Conservation (phyloP, 306 rosid species). For the Sicyos baderoa region DNA sequence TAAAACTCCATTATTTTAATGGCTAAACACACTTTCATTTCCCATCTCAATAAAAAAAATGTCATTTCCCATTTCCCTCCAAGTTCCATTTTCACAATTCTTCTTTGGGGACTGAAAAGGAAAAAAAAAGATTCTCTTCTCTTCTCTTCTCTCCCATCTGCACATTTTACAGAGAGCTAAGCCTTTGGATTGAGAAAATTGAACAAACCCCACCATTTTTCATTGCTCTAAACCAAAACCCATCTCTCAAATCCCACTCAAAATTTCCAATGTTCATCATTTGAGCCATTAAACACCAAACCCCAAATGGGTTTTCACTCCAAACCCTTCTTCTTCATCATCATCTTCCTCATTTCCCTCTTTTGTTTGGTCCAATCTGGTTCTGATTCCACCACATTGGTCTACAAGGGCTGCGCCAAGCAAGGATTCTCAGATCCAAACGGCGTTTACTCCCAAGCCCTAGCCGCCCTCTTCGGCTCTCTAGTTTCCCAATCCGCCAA, state of each 20-base stretch:
- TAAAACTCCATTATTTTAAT: conserved; percentile 10
- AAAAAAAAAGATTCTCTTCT: not conserved
- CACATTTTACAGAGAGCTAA: not conserved
- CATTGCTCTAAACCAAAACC: not conserved
- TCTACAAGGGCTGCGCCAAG: conserved; percentile 90
- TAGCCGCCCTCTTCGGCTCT: conserved; percentile 36
- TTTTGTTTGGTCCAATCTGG: conserved; percentile 37
- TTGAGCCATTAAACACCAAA: conserved; percentile 22
- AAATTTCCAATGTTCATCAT: conserved; percentile 28
- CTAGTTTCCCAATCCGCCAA: conserved; percentile 67
- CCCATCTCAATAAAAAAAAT: conserved; percentile 1
- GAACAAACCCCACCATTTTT: not conserved
- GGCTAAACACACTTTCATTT: not conserved
- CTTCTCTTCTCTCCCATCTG: not conserved
- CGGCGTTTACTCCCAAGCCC: conserved; percentile 70
- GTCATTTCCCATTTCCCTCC: not conserved
- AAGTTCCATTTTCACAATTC: not conserved
- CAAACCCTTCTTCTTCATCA: conserved; percentile 27
- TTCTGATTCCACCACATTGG: conserved; percentile 52
- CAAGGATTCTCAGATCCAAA: conserved; percentile 73
- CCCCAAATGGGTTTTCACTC: conserved; percentile 62
- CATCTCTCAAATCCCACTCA: not conserved
- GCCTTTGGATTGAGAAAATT: not conserved
- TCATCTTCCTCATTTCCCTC: conserved; percentile 3
- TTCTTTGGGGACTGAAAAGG: not conserved